phyloP scores from a whole-genome alignment of 1,284 basidiomycete species.

The Austroboletus niveus region DNA sequence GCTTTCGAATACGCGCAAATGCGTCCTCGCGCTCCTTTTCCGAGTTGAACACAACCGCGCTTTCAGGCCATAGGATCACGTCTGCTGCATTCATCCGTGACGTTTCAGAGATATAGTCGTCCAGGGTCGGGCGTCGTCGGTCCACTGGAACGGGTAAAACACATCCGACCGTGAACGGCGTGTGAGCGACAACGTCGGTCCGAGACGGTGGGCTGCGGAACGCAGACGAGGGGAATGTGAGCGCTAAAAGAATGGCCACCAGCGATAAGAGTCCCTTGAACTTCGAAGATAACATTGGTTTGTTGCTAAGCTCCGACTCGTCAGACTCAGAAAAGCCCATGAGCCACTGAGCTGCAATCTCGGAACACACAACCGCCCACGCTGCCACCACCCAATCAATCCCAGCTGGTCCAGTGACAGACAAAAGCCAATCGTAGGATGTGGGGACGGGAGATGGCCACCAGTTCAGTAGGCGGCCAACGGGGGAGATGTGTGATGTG shows the following conservation, averaged over 20 bases:
- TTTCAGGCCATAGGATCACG: constrained; percentile 78
- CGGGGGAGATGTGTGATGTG: constrained; percentile 52
- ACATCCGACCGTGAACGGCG: constrained; percentile 63
- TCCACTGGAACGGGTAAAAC: constrained; percentile 49
- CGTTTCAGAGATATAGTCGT: constrained; percentile 61
- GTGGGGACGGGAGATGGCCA: constrained; percentile 47
- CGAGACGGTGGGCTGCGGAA: constrained; percentile 41
- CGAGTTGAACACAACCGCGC: constrained; percentile 61
- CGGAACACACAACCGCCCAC: constrained; percentile 67
- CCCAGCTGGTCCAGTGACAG: constrained; percentile 52
- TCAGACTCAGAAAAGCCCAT: constrained; percentile 37
- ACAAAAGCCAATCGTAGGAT: constrained; percentile 62
- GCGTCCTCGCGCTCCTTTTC: constrained; percentile 47
- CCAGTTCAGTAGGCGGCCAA: constrained; percentile 72
- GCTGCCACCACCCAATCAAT: constrained; percentile 69
- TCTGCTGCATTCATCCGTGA: constrained; percentile 45
- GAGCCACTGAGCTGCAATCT: constrained; percentile 52
- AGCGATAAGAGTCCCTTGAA: constrained; percentile 36
- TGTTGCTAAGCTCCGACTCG: constrained; percentile 1
- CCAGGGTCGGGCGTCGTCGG: constrained; percentile 45
- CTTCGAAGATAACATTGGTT: constrained; percentile 18
- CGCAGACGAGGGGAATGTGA: constrained; percentile 59
- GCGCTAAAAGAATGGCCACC: constrained; percentile 39
- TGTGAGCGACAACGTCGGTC: constrained; percentile 41
- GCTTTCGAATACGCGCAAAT: constrained; percentile 42